Evolutionary conservation across 2,329 filamentous ascomycete species (phyloP).

Genomic region (Aphanoascus verrucosus): DNA sequence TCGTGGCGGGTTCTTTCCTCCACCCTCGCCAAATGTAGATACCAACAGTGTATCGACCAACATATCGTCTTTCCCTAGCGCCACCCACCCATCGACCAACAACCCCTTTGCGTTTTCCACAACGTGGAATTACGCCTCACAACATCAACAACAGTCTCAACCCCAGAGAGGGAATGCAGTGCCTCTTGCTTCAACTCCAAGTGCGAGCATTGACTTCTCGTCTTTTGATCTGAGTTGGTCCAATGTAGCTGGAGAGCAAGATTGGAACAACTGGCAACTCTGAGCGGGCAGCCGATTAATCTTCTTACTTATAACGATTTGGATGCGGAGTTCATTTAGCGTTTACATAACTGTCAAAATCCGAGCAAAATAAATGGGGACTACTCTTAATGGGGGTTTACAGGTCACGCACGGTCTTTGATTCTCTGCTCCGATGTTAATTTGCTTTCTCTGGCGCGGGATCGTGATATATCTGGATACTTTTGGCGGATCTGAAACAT

Average conservation of each 20-base stretch:
- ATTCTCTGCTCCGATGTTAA: too few relatives aligned
- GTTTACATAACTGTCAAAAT: too few relatives aligned
- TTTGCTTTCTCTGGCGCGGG: too few relatives aligned
- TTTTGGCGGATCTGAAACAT: too few relatives aligned
- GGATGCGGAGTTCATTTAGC: too few relatives aligned
- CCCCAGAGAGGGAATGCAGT: not conserved
- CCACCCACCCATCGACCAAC: not conserved
- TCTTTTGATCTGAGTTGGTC: slow-evolving; percentile 4
- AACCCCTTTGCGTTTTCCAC: slow-evolving; percentile 5
- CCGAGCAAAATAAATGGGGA: too few relatives aligned
- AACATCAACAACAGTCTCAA: not conserved
- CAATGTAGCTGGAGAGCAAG: not conserved
- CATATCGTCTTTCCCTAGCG: not conserved
- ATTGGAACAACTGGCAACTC: slow-evolving; percentile 9
- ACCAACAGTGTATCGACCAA: not conserved
- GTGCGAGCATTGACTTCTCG: not conserved
- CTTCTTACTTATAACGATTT: not conserved
- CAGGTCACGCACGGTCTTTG: too few relatives aligned
- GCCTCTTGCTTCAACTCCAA: not conserved
- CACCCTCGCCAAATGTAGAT: slow-evolving; percentile 7
- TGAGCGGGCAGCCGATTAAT: not conserved
- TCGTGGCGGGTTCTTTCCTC: not conserved
- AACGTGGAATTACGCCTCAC: slow-evolving; percentile 4
- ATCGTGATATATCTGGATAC: too few relatives aligned
- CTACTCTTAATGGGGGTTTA: too few relatives aligned